These are phyloP conservation scores for Flueggea neowawraea DNA, from an alignment of 441 rosid genomes.

Conservation along the genomic window DNA sequence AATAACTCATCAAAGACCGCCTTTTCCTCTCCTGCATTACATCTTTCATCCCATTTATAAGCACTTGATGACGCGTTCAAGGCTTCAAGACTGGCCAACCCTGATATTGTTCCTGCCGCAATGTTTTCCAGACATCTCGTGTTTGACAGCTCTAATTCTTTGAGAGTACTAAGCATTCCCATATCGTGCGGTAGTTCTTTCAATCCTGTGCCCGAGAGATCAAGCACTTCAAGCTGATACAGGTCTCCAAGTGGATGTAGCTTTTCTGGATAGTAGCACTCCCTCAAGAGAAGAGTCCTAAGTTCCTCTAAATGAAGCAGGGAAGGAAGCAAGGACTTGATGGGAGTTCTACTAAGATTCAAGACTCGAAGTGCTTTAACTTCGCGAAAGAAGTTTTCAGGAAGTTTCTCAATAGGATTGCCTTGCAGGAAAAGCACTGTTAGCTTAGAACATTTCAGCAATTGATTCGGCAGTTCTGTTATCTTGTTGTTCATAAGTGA, in stretches of 20 bases:
- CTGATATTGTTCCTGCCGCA: constrained; percentile 18
- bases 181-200: constrained; percentile 24
- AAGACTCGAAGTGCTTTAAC: constrained; percentile 21
- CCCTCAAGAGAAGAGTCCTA: constrained; percentile 27
- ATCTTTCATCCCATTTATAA: constrained; percentile 24
- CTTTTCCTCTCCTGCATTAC: constrained; percentile 8
- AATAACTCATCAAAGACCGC: constrained; percentile 26
- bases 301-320: constrained; percentile 16
- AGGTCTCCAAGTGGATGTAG: constrained; percentile 24
- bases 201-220: constrained; percentile 34
- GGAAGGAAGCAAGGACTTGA: constrained; percentile 24
- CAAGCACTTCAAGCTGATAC: constrained; percentile 27
- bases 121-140: constrained; percentile 31
- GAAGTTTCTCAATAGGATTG: constrained; percentile 31
- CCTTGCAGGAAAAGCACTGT: constrained; percentile 30
- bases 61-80: constrained; percentile 33
- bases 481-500: constrained; percentile 25
- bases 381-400: constrained; percentile 18
- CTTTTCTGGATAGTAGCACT: constrained; percentile 25
- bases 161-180: constrained; percentile 21
- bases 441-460: constrained; percentile 13
- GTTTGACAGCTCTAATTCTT: constrained; percentile 28
- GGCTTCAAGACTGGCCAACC: constrained; percentile 27
- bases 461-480: constrained; percentile 12
- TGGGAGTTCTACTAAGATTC: constrained; percentile 27